Conservation (phyloP, 2,329 filamentous ascomycete genomes). For the Hyphodiscus sp. region DNA sequence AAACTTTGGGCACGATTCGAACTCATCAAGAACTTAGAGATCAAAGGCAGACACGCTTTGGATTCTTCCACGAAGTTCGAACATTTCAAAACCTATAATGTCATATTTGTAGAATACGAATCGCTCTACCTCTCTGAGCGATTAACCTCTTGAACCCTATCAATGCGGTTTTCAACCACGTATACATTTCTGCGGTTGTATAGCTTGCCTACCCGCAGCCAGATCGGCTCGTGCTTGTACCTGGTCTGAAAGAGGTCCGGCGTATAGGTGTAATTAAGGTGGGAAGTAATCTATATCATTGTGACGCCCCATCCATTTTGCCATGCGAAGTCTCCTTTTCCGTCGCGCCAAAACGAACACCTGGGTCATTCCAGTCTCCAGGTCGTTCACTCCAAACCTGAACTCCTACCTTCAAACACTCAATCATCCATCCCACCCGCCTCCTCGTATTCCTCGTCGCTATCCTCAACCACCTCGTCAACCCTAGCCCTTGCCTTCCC, state of each 20-base stretch:
- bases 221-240: no score
- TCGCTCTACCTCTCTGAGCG: no score
- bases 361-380: not conserved
- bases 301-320: not conserved
- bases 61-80: no score
- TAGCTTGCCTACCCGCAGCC: no score
- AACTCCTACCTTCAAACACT: not conserved
- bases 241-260: not conserved
- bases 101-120: no score
- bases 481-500: not conserved
- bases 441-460: constrained; percentile 3
- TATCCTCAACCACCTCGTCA: constrained; percentile 3
- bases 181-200: no score
- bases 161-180: no score
- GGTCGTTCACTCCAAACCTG: not conserved
- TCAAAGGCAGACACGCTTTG: no score
- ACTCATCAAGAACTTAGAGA: no score
- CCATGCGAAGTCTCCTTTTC: not conserved
- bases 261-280: not conserved
- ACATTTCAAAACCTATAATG: no score
- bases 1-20: no score
- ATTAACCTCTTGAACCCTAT: no score
- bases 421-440: not conserved
- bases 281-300: not conserved
- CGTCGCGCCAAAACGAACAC: not conserved